phyloP scores from a whole-genome alignment of 139 green algal species.

The Ettlia oleoabundans region DNA sequence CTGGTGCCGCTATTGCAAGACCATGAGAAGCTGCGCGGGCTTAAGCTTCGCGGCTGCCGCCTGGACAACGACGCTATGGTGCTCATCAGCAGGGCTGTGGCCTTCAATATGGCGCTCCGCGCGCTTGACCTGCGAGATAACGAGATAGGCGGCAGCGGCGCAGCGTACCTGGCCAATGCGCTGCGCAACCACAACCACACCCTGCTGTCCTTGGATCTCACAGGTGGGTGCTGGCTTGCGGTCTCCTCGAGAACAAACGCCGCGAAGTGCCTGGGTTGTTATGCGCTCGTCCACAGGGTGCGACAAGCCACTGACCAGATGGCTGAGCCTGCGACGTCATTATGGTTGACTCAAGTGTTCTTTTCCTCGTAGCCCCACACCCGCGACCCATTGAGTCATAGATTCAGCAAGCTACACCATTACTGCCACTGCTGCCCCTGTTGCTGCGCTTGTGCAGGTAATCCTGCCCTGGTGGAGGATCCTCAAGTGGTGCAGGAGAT shows the following conservation, averaged over 20 bases:
- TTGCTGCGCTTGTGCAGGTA: conserved; percentile 4
- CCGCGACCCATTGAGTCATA: neutral
- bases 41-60: conserved; percentile 11
- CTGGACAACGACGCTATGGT: neutral
- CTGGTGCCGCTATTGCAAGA: conserved; percentile 10
- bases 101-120: conserved; percentile 6
- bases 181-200: conserved; percentile 16
- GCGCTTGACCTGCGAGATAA: conserved; percentile 11
- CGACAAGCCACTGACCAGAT: no score
- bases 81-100: neutral
- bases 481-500: conserved; percentile 5
- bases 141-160: neutral
- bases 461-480: neutral
- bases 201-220: conserved; percentile 2
- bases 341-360: no score
- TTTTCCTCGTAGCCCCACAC: no score
- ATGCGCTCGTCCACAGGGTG: no score
- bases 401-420: neutral
- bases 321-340: no score
- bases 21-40: neutral
- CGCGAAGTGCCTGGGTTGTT: no score
- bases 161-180: neutral
- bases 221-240: conserved; percentile 8
- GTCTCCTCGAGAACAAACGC: no score
- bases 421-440: neutral